Evolutionary conservation across 805 yeast species (phyloP), one percentile per base, ranked within the genome.

Genomic region (Wickerhamiella domercqiae): DNA sequence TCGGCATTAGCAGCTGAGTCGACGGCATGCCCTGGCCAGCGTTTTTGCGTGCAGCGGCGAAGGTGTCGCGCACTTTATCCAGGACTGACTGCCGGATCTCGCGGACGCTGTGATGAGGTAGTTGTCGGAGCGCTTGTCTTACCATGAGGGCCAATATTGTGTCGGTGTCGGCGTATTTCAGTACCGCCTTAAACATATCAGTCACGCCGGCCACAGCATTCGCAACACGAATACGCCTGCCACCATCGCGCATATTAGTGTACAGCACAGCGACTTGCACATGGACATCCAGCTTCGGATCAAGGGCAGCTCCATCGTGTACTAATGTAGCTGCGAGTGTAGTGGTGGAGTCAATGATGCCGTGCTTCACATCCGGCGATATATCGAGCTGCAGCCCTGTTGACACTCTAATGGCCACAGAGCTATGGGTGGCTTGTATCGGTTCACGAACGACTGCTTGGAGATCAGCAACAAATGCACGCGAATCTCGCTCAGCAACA

Each of bases 201-300:
- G 90, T 73, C 13, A 82, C 86, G 0, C 93, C 80, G 34, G 81
- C 71, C n/a, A 78, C 77, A 39, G 74, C 62, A 52, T 90, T 90
- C 35, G 80, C 69, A n/a, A 84, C 84, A 44, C 98, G 68, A 13
- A 90, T 87, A 48, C 81, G 77, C 46, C 96, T 64, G 6, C 66
- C 59, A 17, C 98, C 98, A 34, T 66, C 66, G 14, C 20, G 22
- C 2, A 66, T 52, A 34, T 83, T 79, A 0, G 96, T 86, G 54
- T 84, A 87, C 39, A 90, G 61, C 20, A 90, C 47, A 0, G 97
- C 96, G 1, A 81, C 78, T 59, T 90, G 98, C 63, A 87, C 82
- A 55, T 83, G 90, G 17, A 82, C 79, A 55, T 84, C 95, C 28
- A 68, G 65, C n/a, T 39, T 40, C 2, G 78, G 64, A 40, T 75